Evolutionary conservation across 768 basidiomycete genomes (phyloP).

Genomic region (Pholiota molesta): DNA sequence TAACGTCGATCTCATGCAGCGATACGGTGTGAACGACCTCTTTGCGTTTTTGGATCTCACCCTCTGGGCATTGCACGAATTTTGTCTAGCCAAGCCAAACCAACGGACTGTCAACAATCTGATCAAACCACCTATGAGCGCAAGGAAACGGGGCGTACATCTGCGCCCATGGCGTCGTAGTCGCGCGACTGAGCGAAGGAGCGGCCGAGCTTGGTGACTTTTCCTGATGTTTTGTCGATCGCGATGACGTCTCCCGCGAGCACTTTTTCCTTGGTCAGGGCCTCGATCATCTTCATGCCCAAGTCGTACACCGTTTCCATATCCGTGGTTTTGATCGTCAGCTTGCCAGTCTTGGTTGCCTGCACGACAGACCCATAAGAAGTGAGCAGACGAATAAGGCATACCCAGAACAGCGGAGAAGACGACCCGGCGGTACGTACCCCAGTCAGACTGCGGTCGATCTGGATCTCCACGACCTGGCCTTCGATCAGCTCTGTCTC

Average conservation of each 20-base stretch:
- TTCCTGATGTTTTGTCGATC: constrained; percentile 97
- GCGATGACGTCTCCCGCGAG: constrained; percentile 92
- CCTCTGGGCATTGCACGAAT: constrained; percentile 97
- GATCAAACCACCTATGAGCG: constrained; percentile 6
- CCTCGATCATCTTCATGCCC: constrained; percentile 99
- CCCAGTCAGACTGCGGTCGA: constrained; percentile 95
- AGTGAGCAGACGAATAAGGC: neutral
- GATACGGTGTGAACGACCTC: constrained; percentile 98
- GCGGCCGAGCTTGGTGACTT: constrained; percentile 93
- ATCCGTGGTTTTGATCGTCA: constrained; percentile 97
- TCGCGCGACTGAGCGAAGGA: constrained; percentile 97
- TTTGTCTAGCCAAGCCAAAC: constrained; percentile 67
- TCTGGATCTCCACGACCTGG: constrained; percentile 98
- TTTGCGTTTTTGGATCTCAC: constrained; percentile 96
- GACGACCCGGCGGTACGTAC: constrained; percentile 45
- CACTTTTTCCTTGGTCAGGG: constrained; percentile 95
- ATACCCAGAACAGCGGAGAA: constrained; percentile 17
- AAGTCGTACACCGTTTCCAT: constrained; percentile 99
- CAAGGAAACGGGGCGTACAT: constrained; percentile 59
- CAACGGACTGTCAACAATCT: constrained; percentile 10
- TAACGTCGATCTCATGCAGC: constrained; percentile 98
- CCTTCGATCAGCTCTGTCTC: constrained; percentile 98
- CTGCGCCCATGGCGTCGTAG: constrained; percentile 99
- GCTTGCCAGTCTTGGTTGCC: constrained; percentile 97
- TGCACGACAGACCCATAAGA: constrained; percentile 30